A percentile compares a stretch with the other conserved stretches of the same genome.
phyloP scores from a whole-genome alignment of 805 yeast genomes.

The Nakazawaea anatomiae region DNA sequence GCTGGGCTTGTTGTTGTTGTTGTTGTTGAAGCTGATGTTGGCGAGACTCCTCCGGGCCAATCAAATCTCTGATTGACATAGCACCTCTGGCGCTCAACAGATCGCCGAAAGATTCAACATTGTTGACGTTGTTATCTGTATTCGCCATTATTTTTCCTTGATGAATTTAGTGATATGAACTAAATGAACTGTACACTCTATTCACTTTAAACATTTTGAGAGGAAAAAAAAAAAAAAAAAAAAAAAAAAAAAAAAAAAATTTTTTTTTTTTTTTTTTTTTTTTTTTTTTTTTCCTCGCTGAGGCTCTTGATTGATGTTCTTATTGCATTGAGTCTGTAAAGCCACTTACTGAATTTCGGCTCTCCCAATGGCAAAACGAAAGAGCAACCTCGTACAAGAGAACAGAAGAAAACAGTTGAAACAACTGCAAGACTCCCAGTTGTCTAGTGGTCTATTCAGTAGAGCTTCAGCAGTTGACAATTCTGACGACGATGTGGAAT shows the following conservation, averaged over 20 bases:
- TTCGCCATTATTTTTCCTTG: background rate
- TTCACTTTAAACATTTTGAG: background rate
- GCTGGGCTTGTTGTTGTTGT: background rate
- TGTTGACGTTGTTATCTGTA: background rate
- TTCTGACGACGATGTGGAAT: conserved; percentile 13
- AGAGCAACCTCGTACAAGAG: conserved; percentile 13
- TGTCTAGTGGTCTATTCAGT: conserved; percentile 30
- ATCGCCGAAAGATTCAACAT: background rate
- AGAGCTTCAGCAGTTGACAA: conserved; percentile 9
- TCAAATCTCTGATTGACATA: background rate
- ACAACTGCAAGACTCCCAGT: conserved; percentile 35
- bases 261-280: background rate
- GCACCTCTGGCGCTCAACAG: background rate
- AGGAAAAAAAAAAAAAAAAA: background rate
- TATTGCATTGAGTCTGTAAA: too few relatives aligned
- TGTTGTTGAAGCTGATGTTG: background rate
- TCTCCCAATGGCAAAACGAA: conserved; percentile 7
- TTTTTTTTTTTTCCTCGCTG: background rate
- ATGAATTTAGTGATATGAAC: too few relatives aligned
- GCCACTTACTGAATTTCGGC: too few relatives aligned
- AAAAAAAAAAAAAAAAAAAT: background rate
- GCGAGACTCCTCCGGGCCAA: background rate
- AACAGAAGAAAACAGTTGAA: conserved; percentile 30
- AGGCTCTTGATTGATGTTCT: background rate
- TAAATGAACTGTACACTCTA: too few relatives aligned